These are phyloP conservation scores for Cryptosporidium muris DNA, from an alignment of 169 alveolate genomes.

Conservation along the genomic window DNA sequence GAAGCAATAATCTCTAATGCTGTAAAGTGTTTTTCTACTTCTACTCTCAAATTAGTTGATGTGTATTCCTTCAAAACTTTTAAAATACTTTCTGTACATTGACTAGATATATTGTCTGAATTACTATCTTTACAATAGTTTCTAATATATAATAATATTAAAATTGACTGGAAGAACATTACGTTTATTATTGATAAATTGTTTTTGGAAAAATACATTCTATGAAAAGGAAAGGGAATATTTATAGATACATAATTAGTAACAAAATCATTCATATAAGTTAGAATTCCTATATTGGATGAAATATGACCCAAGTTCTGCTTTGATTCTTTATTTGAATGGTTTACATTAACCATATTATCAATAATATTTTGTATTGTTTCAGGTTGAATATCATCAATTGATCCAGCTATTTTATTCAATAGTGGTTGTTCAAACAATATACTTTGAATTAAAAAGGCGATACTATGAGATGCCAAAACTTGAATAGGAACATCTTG, in stretches of 20 bases:
- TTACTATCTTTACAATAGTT: background rate
- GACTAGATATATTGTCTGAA: background rate
- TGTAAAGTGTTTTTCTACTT: conserved; percentile 36
- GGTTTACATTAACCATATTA: conserved; percentile 35
- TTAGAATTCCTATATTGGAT: background rate
- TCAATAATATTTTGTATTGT: conserved; percentile 1
- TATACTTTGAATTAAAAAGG: background rate
- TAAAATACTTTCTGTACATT: background rate
- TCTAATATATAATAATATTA: background rate
- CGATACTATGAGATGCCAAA: conserved; percentile 1
- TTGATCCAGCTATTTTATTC: background rate
- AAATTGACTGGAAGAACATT: conserved; percentile 20
- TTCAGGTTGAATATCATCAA: background rate
- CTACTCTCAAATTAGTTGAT: conserved; percentile 3
- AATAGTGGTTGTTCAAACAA: background rate
- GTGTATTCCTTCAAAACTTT: conserved; percentile 14
- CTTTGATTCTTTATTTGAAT: conserved; percentile 2
- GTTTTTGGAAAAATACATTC: conserved; percentile 23
- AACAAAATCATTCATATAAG: background rate
- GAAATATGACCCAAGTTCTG: conserved; percentile 9
- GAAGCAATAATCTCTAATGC: conserved; percentile 17
- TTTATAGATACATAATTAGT: background rate
- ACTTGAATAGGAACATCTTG: too few relatives aligned
- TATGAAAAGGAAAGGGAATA: conserved; percentile 50
- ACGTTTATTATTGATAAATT: conserved; percentile 20